phyloP scores from a whole-genome alignment of 192 early-diverging fungal genomes.

The Coemansia sp. region DNA sequence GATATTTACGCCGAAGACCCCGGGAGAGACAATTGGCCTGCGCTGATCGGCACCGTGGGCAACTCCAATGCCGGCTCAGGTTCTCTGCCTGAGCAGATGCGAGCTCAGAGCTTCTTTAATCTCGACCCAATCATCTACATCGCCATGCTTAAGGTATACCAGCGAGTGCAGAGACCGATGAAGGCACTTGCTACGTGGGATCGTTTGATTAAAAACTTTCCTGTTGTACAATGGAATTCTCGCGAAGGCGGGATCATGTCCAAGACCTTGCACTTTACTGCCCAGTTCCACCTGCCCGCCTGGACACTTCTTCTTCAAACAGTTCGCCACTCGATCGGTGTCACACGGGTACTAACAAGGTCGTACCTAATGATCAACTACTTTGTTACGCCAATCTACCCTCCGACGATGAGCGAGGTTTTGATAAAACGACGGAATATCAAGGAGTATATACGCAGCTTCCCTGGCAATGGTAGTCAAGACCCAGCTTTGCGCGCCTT shows the following conservation, averaged over 20 bases:
- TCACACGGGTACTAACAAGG: background rate
- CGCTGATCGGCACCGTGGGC: background rate
- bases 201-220: conserved; percentile 39
- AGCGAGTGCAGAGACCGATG: conserved; percentile 17
- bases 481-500: background rate
- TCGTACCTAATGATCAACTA: conserved; percentile 3
- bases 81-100: conserved; percentile 14
- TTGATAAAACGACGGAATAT: conserved; percentile 10
- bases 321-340: conserved; percentile 25
- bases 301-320: conserved; percentile 40
- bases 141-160: conserved; percentile 49
- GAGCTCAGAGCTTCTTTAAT: conserved; percentile 38
- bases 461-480: background rate
- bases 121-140: conserved; percentile 46
- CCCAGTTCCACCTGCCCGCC: conserved; percentile 31
- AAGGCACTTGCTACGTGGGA: conserved; percentile 47
- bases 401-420: background rate
- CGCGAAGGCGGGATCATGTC: conserved; percentile 35
- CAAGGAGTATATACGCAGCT: conserved; percentile 1
- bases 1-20: conserved; percentile 32
- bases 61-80: conserved; percentile 4
- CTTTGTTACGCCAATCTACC: conserved; percentile 16
- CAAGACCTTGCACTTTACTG: conserved; percentile 35
- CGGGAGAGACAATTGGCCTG: conserved; percentile 2
- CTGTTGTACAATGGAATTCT: conserved; percentile 44